phyloP scores from a whole-genome alignment of 352 stramenopile species.

The Thalassiosira pacifica region DNA sequence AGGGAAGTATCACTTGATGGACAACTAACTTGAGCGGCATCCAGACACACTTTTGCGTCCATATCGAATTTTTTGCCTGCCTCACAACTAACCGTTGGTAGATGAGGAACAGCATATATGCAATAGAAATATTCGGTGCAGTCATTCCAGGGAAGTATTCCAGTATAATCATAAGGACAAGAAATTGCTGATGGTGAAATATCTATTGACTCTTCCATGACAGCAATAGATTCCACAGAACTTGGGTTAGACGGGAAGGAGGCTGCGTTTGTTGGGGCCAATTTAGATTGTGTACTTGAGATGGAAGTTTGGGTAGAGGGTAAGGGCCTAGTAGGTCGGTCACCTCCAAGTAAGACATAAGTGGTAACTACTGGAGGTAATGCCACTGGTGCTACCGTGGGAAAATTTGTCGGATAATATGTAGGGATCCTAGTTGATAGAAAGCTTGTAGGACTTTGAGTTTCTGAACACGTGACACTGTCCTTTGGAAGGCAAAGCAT shows the following conservation, averaged over 20 bases:
- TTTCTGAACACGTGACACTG: background rate
- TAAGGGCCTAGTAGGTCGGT: no score
- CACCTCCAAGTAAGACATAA: no score
- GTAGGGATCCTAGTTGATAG: background rate
- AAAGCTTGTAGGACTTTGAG: background rate
- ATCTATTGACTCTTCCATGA: background rate
- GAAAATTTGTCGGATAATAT: background rate
- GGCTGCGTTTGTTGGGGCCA: no score
- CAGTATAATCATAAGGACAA: conserved; percentile 2
- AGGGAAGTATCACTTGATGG: no score
- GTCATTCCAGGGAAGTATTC: background rate
- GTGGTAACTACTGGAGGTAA: background rate
- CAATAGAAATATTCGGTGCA: conserved; percentile 6
- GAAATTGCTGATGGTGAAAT: background rate
- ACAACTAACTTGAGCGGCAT: conserved; percentile 6
- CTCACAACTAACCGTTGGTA: background rate
- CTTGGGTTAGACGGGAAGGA: no score
- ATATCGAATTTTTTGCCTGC: background rate
- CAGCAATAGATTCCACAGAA: background rate
- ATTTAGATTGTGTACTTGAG: no score
- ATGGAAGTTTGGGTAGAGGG: no score
- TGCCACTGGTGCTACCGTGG: background rate
- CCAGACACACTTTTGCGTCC: background rate
- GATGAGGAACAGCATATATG: background rate
- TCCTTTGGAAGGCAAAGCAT: background rate